phyloP scores from a whole-genome alignment of 768 basidiomycete genomes.

The Serendipita sp. region DNA sequence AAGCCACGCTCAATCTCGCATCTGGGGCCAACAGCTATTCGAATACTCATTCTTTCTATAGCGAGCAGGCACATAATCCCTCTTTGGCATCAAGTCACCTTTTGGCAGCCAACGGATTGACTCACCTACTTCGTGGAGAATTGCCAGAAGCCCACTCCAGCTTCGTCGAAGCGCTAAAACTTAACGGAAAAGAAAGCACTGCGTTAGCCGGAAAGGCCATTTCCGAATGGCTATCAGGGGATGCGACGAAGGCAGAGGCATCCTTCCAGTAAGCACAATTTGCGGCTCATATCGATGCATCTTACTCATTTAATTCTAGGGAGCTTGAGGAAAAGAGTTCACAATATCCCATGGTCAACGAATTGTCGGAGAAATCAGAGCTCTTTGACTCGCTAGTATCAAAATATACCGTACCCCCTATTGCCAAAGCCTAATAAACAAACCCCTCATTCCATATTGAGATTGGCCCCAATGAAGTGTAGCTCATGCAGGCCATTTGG shows the following conservation, averaged over 20 bases:
- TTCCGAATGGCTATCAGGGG: conserved; percentile 37
- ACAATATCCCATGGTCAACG: conserved; percentile 49
- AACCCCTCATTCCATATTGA: not conserved
- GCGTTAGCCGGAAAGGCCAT: conserved; percentile 53
- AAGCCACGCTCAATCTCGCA: conserved; percentile 62
- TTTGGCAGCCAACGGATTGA: conserved; percentile 63
- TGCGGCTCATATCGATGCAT: not conserved
- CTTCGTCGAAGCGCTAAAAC: conserved; percentile 51
- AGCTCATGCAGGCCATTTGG: not conserved
- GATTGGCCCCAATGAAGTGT: not conserved
- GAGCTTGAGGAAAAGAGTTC: conserved; percentile 37
- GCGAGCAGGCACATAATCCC: conserved; percentile 63
- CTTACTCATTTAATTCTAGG: conserved; percentile 17
- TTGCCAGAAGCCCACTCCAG: conserved; percentile 63
- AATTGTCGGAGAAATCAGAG: conserved; percentile 42
- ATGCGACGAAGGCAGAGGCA: conserved; percentile 47
- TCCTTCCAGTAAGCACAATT: conserved; percentile 45
- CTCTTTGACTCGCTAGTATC: conserved; percentile 46
- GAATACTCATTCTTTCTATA: conserved; percentile 47
- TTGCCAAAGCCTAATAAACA: conserved; percentile 17
- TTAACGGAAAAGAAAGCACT: conserved; percentile 38
- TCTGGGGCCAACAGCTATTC: conserved; percentile 57
- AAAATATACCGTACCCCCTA: conserved; percentile 46
- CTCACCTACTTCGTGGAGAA: conserved; percentile 62
- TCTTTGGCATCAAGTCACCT: conserved; percentile 58